phyloP scores from a whole-genome alignment of 2,329 filamentous ascomycete genomes.

The Xylogone sp. region DNA sequence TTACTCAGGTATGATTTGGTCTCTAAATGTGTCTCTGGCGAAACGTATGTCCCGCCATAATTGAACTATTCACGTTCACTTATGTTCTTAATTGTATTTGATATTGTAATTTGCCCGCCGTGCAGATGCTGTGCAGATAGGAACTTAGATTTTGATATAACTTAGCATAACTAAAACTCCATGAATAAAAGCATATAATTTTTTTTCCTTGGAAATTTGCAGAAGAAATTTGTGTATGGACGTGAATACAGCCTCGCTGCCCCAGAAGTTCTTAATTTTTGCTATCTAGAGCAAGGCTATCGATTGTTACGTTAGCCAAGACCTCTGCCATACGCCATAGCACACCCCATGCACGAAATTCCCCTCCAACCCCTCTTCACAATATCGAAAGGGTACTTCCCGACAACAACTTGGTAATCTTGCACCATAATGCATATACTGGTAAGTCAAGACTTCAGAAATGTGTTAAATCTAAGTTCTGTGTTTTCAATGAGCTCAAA shows the following conservation, averaged over 20 bases:
- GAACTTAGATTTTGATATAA: not conserved
- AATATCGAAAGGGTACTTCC: not conserved
- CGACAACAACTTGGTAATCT: not conserved
- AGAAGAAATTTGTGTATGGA: no score
- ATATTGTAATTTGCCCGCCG: not conserved
- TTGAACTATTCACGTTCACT: not conserved
- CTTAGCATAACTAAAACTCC: not conserved
- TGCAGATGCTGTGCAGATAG: not conserved
- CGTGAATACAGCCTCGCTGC: no score
- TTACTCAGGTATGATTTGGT: not conserved
- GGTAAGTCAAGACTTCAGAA: constrained; percentile 30
- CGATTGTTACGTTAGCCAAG: not conserved
- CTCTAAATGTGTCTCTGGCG: not conserved
- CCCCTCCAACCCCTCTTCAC: not conserved
- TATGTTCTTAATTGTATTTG: not conserved
- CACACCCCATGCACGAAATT: not conserved
- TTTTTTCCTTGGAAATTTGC: no score
- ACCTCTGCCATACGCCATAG: not conserved
- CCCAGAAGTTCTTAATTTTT: no score
- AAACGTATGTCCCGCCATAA: not conserved
- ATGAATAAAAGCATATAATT: no score
- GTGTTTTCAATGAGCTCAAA: not conserved
- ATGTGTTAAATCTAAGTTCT: not conserved
- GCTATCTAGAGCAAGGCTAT: not conserved
- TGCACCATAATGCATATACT: constrained; percentile 43